Evolutionary conservation across 306 rosid genomes (phyloP).

Genomic region (Rubus parviflorus): DNA sequence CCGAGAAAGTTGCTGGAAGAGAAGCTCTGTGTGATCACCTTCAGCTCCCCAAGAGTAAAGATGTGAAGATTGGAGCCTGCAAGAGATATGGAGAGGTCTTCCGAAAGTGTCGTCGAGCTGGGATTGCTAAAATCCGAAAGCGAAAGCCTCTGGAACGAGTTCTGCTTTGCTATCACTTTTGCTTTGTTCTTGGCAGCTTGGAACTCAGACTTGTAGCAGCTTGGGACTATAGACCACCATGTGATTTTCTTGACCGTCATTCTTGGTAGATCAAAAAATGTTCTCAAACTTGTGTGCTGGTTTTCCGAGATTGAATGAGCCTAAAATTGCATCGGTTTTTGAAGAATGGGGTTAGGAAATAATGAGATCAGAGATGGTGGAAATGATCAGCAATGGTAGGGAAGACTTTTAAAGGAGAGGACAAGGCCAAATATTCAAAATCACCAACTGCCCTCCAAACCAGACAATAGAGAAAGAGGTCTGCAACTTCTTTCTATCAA

Average conservation of each 20-base stretch:
- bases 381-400: constrained; percentile 11
- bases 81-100: constrained; percentile 79
- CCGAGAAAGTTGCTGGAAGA: constrained; percentile 73
- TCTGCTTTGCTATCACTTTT: constrained; percentile 51
- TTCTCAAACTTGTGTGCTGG: background rate
- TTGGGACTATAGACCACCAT: constrained; percentile 51
- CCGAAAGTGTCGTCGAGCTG: constrained; percentile 51
- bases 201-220: constrained; percentile 47
- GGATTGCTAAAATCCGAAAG: constrained; percentile 69
- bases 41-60: constrained; percentile 74
- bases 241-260: constrained; percentile 38
- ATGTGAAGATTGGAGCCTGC: constrained; percentile 72
- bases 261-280: constrained; percentile 1
- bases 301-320: background rate
- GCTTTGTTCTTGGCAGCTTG: constrained; percentile 33
- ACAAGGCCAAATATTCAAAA: constrained; percentile 38
- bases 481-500: constrained; percentile 34
- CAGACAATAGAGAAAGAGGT: constrained; percentile 29
- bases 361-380: constrained; percentile 7
- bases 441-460: constrained; percentile 37
- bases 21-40: constrained; percentile 72
- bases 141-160: constrained; percentile 57
- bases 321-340: background rate
- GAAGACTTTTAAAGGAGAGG: constrained; percentile 21
- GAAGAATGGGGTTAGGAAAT: constrained; percentile 19